Evolutionary conservation across 2,329 filamentous ascomycete genomes (phyloP).

Genomic region (Esteya vermicola): DNA sequence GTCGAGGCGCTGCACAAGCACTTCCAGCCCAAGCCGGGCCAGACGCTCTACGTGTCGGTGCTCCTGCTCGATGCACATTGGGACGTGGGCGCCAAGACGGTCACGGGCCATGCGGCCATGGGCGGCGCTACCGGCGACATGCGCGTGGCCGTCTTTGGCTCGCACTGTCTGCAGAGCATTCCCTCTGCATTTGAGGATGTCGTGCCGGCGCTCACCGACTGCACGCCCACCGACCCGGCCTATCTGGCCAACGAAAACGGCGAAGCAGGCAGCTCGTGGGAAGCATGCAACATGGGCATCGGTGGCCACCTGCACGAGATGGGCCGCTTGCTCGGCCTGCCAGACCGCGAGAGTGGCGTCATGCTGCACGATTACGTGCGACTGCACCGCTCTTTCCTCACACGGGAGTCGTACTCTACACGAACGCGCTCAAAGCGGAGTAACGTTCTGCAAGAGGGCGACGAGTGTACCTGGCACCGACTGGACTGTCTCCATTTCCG

Average conservation of each 20-base stretch:
- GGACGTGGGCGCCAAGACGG: conserved; percentile 56
- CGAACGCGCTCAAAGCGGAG: conserved; percentile 74
- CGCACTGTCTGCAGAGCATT: conserved; percentile 83
- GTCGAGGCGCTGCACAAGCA: conserved; percentile 63
- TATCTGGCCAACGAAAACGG: conserved; percentile 74
- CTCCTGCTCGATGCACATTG: conserved; percentile 81
- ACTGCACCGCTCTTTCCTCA: conserved; percentile 70
- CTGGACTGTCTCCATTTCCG: conserved; percentile 81
- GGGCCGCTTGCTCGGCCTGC: conserved; percentile 80
- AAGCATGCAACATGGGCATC: conserved; percentile 87
- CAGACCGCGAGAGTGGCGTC: conserved; percentile 78
- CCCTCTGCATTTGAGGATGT: conserved; percentile 82
- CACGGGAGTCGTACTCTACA: conserved; percentile 73
- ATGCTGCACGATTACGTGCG: conserved; percentile 83
- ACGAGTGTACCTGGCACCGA: conserved; percentile 87
- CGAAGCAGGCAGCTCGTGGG: conserved; percentile 84
- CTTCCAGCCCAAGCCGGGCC: conserved; percentile 60
- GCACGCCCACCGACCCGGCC: conserved; percentile 71
- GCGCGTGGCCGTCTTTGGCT: conserved; percentile 80
- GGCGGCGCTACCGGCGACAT: conserved; percentile 60
- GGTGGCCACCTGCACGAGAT: conserved; percentile 86
- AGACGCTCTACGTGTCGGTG: conserved; percentile 79
- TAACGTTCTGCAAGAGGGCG: conserved; percentile 49
- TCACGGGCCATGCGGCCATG: conserved; percentile 73
- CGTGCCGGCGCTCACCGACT: conserved; percentile 76